Evolutionary conservation across 2,329 filamentous ascomycete genomes (phyloP).

Genomic region (Fusarium sp.): DNA sequence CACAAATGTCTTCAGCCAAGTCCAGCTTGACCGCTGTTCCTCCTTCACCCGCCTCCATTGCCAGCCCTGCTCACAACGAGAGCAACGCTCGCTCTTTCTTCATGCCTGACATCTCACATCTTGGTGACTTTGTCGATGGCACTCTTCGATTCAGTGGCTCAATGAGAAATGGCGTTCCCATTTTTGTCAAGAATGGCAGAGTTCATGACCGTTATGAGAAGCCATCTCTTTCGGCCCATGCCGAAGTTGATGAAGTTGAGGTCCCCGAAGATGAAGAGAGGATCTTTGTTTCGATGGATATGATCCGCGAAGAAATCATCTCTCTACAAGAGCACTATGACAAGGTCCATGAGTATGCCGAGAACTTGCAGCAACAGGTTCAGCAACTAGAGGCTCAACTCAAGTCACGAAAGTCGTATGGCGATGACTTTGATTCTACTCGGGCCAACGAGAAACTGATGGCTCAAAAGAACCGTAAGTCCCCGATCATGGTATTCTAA

Average conservation of each 20-base stretch:
- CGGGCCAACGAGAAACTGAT: slow-evolving; percentile 56
- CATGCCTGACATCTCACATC: slow-evolving; percentile 62
- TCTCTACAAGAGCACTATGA: slow-evolving; percentile 66
- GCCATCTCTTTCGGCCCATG: slow-evolving; percentile 51
- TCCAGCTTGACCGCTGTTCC: slow-evolving; percentile 54
- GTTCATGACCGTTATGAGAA: slow-evolving; percentile 56
- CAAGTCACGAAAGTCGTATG: slow-evolving; percentile 53
- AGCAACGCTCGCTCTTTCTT: slow-evolving; percentile 63
- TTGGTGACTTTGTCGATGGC: slow-evolving; percentile 67
- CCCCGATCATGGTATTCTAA: not conserved
- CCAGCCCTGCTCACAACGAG: slow-evolving; percentile 49
- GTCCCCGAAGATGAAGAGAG: slow-evolving; percentile 64
- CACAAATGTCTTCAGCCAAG: slow-evolving; percentile 51
- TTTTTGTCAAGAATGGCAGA: slow-evolving; percentile 64
- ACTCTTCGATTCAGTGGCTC: slow-evolving; percentile 61
- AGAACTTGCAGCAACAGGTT: slow-evolving; percentile 62
- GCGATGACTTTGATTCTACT: slow-evolving; percentile 54
- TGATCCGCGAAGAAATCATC: slow-evolving; percentile 67
- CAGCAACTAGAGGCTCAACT: slow-evolving; percentile 60
- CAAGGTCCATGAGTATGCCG: slow-evolving; percentile 63
- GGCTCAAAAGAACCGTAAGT: slow-evolving; percentile 67
- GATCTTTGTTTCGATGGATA: slow-evolving; percentile 69
- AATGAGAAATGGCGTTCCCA: slow-evolving; percentile 62
- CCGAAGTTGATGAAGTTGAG: slow-evolving; percentile 59
- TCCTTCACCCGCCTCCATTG: slow-evolving; percentile 48